phyloP scores from a whole-genome alignment of 1,284 basidiomycete genomes.

The Leccinum fallax region DNA sequence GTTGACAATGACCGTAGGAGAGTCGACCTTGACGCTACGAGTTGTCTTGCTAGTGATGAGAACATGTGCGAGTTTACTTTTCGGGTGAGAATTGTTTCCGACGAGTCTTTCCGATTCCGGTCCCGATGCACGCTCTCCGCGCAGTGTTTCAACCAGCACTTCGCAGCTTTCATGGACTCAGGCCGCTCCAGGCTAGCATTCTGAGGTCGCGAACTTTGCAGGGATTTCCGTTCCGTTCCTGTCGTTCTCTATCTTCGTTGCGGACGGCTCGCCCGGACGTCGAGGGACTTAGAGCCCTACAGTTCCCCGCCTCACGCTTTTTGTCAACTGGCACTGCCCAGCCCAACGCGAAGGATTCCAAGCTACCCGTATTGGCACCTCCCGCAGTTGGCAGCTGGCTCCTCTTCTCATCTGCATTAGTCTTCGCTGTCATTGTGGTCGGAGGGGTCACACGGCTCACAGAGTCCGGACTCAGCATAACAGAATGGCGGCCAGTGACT shows the following conservation, averaged over 20 bases:
- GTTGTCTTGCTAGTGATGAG: constrained; percentile 30
- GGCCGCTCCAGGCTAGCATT: constrained; percentile 4
- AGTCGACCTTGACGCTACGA: constrained; percentile 22
- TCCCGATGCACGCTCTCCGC: constrained; percentile 27
- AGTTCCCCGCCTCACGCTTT: constrained; percentile 39
- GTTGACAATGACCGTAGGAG: constrained; percentile 27
- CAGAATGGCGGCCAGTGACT: constrained; percentile 95
- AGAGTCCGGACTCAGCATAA: constrained; percentile 97
- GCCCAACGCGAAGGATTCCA: constrained; percentile 27
- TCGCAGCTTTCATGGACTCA: constrained; percentile 9
- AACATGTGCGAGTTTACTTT: constrained; percentile 15
- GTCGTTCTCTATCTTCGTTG: constrained; percentile 7
- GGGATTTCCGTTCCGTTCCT: background rate
- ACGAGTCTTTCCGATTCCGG: background rate
- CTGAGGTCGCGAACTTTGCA: constrained; percentile 14
- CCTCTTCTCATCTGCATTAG: constrained; percentile 79
- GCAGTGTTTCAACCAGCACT: constrained; percentile 22
- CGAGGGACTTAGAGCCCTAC: constrained; percentile 14
- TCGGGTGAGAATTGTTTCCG: background rate
- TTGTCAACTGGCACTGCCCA: constrained; percentile 43
- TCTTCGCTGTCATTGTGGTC: constrained; percentile 92
- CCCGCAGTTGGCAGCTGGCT: constrained; percentile 85
- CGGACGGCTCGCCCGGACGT: constrained; percentile 4
- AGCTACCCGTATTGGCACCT: constrained; percentile 65
- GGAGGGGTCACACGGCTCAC: constrained; percentile 97